Conservation (phyloP, 768 basidiomycete species). For the Suillus sp. region DNA sequence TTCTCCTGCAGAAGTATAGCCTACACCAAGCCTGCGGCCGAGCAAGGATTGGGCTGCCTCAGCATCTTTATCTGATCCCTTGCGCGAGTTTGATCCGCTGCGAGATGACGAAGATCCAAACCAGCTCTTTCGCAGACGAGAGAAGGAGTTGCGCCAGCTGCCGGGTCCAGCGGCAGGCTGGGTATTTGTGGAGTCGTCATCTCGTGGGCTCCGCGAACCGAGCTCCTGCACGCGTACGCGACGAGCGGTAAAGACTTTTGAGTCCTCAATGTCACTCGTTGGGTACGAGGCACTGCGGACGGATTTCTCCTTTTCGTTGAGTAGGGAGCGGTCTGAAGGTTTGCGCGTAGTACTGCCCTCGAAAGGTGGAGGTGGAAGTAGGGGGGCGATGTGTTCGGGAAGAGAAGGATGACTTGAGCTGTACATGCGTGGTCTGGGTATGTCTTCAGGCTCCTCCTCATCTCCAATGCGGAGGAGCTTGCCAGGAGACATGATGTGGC, state of each 20-base stretch:
- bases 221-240: constrained; percentile 43
- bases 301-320: constrained; percentile 37
- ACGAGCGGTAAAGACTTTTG: constrained; percentile 38
- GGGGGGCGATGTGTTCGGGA: constrained; percentile 35
- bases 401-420: constrained; percentile 25
- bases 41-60: constrained; percentile 48
- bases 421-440: constrained; percentile 33
- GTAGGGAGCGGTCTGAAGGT: constrained; percentile 21
- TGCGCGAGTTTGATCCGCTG: constrained; percentile 29
- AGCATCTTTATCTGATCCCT: constrained; percentile 43
- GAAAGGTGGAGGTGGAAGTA: constrained; percentile 42
- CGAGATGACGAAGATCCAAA: constrained; percentile 43
- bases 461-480: constrained; percentile 38
- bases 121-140: constrained; percentile 60
- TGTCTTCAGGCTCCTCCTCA: constrained; percentile 28
- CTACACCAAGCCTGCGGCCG: constrained; percentile 35
- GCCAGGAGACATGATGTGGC: constrained; percentile 40
- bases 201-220: constrained; percentile 27
- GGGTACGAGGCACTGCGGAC: constrained; percentile 36
- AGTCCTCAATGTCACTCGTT: constrained; percentile 34
- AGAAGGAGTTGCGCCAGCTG: constrained; percentile 41
- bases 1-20: constrained; percentile 40
- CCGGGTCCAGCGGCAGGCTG: constrained; percentile 31
- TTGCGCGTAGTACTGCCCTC: constrained; percentile 33
- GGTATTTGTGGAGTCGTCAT: constrained; percentile 19